Evolutionary conservation across 208 protist genomes (phyloP).

Genomic region (Vickermania ingenoplastis): DNA sequence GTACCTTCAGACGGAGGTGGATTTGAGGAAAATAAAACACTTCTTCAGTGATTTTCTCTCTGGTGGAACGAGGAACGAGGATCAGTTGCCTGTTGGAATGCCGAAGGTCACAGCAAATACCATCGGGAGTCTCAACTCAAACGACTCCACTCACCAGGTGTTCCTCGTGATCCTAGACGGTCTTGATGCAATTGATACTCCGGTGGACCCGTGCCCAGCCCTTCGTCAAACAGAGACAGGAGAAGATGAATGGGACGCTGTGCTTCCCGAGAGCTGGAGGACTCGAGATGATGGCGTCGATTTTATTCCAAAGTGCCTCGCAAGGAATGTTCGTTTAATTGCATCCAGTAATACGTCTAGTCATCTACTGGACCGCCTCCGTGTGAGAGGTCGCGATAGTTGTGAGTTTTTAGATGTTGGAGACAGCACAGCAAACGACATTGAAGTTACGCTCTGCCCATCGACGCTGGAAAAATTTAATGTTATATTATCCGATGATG

Average conservation of each 20-base stretch:
- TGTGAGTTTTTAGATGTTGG: slow-evolving; percentile 42
- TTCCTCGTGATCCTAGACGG: slow-evolving; percentile 57
- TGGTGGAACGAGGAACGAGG: not conserved
- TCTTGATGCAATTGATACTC: slow-evolving; percentile 27
- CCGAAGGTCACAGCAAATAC: not conserved
- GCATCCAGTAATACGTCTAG: slow-evolving; percentile 18
- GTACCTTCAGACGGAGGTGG: slow-evolving; percentile 48
- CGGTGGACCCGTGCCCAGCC: slow-evolving; percentile 38
- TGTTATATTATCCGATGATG: slow-evolving; percentile 49
- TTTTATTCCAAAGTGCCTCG: slow-evolving; percentile 45
- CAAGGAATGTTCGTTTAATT: slow-evolving; percentile 69
- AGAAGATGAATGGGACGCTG: slow-evolving; percentile 10
- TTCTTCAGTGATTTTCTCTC: slow-evolving; percentile 44
- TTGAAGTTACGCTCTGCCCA: slow-evolving; percentile 54
- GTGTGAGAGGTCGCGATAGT: slow-evolving; percentile 42
- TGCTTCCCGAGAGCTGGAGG: not conserved
- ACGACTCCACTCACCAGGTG: slow-evolving; percentile 9
- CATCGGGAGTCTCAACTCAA: not conserved
- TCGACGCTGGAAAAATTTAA: slow-evolving; percentile 27
- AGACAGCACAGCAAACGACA: slow-evolving; percentile 41
- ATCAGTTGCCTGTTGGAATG: not conserved
- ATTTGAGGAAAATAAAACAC: slow-evolving; percentile 33
- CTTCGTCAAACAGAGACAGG: slow-evolving; percentile 28
- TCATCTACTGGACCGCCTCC: slow-evolving; percentile 10
- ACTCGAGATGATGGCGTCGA: not conserved